These are phyloP conservation scores for Leishmania aethiopica DNA, from an alignment of 208 protist species.

Conservation along the genomic window DNA sequence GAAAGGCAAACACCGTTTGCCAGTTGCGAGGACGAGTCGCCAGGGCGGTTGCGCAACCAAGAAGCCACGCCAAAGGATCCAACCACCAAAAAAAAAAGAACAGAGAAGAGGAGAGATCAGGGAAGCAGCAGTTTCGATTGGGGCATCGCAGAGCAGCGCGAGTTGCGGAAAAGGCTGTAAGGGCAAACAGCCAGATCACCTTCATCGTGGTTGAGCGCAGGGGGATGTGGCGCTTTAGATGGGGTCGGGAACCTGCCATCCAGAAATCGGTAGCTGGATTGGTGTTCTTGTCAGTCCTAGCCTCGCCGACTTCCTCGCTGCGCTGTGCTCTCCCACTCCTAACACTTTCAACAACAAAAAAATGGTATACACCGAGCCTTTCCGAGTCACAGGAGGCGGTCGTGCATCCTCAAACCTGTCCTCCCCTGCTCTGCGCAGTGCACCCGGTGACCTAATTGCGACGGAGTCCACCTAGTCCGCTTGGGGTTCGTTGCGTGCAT, in stretches of 20 bases:
- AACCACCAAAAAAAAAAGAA: neutral
- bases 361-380: neutral
- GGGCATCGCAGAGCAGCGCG: neutral
- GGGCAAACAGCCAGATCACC: neutral
- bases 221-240: neutral
- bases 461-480: too few relatives aligned
- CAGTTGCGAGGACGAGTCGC: neutral
- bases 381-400: neutral
- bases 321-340: too few relatives aligned
- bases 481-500: neutral
- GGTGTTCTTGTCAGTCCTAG: neutral
- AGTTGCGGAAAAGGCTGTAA: neutral
- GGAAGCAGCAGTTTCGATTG: neutral
- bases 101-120: neutral
- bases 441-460: neutral
- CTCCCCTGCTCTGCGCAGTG: too few relatives aligned
- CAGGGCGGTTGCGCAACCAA: neutral
- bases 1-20: neutral
- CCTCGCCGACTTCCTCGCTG: neutral
- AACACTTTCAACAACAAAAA: neutral
- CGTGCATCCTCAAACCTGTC: neutral
- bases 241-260: neutral
- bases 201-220: neutral
- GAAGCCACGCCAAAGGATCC: neutral
- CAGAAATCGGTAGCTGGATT: neutral